Evolutionary conservation across 164 flowering plant genomes (phyloP).

Genomic region (Pachysandra terminalis): DNA sequence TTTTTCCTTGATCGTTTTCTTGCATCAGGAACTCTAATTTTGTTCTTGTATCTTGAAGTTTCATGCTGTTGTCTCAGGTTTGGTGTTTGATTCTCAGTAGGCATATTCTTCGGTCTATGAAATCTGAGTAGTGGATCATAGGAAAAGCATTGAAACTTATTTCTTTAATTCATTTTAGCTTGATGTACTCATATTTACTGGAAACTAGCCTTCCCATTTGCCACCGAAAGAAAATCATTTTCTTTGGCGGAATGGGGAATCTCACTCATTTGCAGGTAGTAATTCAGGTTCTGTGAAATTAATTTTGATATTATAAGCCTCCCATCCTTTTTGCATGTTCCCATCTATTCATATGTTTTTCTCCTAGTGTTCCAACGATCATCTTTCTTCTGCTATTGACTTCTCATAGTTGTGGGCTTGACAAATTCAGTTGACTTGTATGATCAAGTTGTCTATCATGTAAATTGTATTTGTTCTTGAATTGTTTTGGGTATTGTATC

Average conservation of each 20-base stretch:
- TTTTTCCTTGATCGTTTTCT: background rate
- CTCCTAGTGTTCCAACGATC: background rate
- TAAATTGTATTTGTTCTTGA: slow-evolving; percentile 10
- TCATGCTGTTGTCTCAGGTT: slow-evolving; percentile 1
- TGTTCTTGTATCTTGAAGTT: background rate
- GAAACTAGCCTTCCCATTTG: slow-evolving; percentile 7
- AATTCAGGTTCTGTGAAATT: slow-evolving; percentile 10
- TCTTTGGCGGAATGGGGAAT: slow-evolving; percentile 15
- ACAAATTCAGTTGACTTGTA: background rate
- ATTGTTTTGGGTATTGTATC: slow-evolving; percentile 16
- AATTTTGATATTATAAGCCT: background rate
- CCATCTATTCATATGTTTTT: background rate
- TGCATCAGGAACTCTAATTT: background rate
- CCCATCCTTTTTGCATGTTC: background rate
- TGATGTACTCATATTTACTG: background rate
- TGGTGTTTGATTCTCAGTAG: slow-evolving; percentile 5
- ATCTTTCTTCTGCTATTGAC: background rate
- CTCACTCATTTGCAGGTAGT: slow-evolving; percentile 39
- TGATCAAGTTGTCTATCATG: background rate
- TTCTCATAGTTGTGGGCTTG: slow-evolving; percentile 1
- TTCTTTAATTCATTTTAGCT: background rate
- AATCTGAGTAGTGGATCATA: background rate
- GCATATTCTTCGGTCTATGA: background rate
- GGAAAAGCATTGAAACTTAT: background rate
- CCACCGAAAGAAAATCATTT: slow-evolving; percentile 9